Base-by-base conservation (phyloP, 1,284 basidiomycete genomes). In the Malassezia sp. region DNA sequence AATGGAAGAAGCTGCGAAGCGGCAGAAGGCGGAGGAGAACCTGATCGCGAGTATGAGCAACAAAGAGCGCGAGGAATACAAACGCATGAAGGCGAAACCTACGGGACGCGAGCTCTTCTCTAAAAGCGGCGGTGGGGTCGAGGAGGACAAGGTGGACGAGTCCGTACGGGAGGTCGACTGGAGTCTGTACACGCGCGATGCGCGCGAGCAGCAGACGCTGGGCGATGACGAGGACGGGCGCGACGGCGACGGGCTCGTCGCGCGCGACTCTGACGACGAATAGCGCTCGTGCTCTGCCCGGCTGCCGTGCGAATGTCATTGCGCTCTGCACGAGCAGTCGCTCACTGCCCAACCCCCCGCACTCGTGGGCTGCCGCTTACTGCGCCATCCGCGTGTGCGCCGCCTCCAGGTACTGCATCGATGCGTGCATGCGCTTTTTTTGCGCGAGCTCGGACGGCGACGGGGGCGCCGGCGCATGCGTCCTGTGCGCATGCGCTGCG, bases 41-140 rank as follows among this genome's bases (percentile, higher is more conserved):
- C 80, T 77, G 63, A 70, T 90, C 42, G 84, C 80, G 11, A 52
- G 54, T 22, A 64, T 90, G 65, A 79, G 81, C 12, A 73, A 81
- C 3, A 91, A 85, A 68, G 91, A 96, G 72, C 76, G 84, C 46
- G 90, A 96, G 71, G 91, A 96, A 66, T 80, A 76, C 70, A 85
- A 80, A 71, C 80, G 77, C 62, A 71, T 78, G 17, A 75, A 71
- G 21, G 76, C 74, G 45, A 78, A 90, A 57, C 73, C 81, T 15
- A 78, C 78, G 49, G 90, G 90, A 2, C 57, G 50, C 28, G 56
- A 67, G 42, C 45, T 67, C 24, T 67, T 67, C 26, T 44, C 56
- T 38, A 58, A 57, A 40, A 53, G 50, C 11, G 57, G 53, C 12
- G 18, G 31, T 4, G 49, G 47, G 5, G 61, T 55, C 20, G 59